Conservation (phyloP, 768 basidiomycete genomes). For the Boletus reticuloceps region DNA sequence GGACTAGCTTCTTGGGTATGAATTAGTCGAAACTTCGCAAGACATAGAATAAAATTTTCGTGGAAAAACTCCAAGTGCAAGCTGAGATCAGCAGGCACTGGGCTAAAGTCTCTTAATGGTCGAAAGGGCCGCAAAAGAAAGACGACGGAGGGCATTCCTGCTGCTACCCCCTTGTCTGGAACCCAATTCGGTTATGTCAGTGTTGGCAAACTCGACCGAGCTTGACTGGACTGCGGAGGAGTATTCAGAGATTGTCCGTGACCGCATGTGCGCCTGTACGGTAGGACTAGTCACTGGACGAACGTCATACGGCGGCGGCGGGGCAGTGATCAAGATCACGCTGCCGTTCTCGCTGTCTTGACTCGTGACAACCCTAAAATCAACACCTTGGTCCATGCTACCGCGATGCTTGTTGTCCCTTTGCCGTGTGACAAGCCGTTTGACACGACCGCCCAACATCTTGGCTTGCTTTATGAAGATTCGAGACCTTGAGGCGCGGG, state of each 20-base stretch:
- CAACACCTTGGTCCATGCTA: slow-evolving; percentile 21
- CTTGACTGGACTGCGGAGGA: slow-evolving; percentile 20
- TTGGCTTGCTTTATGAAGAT: slow-evolving; percentile 27
- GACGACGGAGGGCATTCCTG: slow-evolving; percentile 26
- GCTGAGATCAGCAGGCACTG: background rate
- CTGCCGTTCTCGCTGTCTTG: slow-evolving; percentile 32
- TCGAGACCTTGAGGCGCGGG: slow-evolving; percentile 12
- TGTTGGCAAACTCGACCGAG: slow-evolving; percentile 6
- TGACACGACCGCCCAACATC: slow-evolving; percentile 28
- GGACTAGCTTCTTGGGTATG: background rate
- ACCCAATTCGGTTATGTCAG: slow-evolving; percentile 6
- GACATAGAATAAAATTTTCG: slow-evolving; percentile 2
- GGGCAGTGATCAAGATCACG: slow-evolving; percentile 30
- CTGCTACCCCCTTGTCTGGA: slow-evolving; percentile 14
- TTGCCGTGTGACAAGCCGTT: slow-evolving; percentile 22
- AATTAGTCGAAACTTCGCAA: background rate
- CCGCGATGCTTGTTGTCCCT: slow-evolving; percentile 6
- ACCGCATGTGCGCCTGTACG: slow-evolving; percentile 9
- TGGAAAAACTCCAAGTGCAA: slow-evolving; percentile 3
- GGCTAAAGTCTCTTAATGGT: slow-evolving; percentile 25
- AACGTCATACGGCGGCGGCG: slow-evolving; percentile 25
- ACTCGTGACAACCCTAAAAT: slow-evolving; percentile 16
- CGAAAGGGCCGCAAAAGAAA: slow-evolving; percentile 32
- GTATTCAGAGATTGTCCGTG: slow-evolving; percentile 22
- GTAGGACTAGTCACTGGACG: background rate